Evolutionary conservation across 2,329 filamentous ascomycete species (phyloP).

Genomic region (Metarhizium anisopliae): DNA sequence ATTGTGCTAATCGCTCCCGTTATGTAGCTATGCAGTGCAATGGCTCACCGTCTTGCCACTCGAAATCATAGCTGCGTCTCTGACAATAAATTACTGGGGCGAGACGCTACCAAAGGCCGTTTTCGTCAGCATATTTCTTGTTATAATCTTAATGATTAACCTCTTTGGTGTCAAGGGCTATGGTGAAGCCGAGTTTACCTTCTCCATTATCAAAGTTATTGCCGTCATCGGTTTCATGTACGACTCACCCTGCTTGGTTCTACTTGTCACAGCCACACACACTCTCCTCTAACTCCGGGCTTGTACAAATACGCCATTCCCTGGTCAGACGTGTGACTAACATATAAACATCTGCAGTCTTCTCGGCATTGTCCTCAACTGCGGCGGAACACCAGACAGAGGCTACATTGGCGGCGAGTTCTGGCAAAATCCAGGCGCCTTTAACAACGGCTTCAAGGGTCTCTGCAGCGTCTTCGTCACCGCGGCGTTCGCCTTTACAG

Average conservation of each 20-base stretch:
- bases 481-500: slow-evolving; percentile 67
- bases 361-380: slow-evolving; percentile 77
- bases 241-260: slow-evolving; percentile 20
- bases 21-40: slow-evolving; percentile 66
- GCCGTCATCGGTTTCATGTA: slow-evolving; percentile 85
- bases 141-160: slow-evolving; percentile 72
- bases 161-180: slow-evolving; percentile 83
- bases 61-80: slow-evolving; percentile 78
- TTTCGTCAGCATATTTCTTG: slow-evolving; percentile 76
- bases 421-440: slow-evolving; percentile 76
- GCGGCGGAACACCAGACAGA: slow-evolving; percentile 63
- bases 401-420: slow-evolving; percentile 73
- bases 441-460: slow-evolving; percentile 77
- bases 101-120: slow-evolving; percentile 54
- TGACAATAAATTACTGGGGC: slow-evolving; percentile 79
- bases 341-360: slow-evolving; percentile 42
- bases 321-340: background rate
- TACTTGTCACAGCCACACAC: too few species aligned
- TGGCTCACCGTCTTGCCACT: slow-evolving; percentile 79
- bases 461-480: slow-evolving; percentile 70
- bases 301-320: background rate
- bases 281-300: too few species aligned
- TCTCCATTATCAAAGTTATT: slow-evolving; percentile 76
- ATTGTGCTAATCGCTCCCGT: slow-evolving; percentile 1
- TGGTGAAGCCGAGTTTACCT: slow-evolving; percentile 82